Conservation (phyloP, 345 rosid genomes). For the Citrus hindsii region DNA sequence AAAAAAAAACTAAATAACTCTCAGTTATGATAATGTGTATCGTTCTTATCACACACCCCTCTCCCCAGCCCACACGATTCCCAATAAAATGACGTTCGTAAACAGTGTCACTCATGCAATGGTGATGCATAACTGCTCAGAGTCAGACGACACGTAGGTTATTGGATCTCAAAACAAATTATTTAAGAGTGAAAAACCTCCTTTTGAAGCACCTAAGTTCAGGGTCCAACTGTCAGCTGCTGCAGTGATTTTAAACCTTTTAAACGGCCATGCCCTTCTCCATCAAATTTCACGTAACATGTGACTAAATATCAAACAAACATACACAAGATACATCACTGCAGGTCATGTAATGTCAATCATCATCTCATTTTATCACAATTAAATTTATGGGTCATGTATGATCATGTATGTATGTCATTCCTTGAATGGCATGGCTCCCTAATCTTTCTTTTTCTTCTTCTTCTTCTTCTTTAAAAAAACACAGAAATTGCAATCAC, state of each 20-base stretch:
- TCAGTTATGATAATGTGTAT: not conserved
- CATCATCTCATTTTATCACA: not conserved
- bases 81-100: not conserved
- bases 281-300: slow-evolving; percentile 24
- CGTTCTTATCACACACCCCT: not conserved
- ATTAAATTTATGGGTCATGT: too few species aligned
- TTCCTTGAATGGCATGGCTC: not conserved
- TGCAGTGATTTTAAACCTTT: slow-evolving; percentile 11
- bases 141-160: not conserved
- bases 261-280: slow-evolving; percentile 29
- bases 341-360: not conserved
- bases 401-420: not conserved
- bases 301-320: not conserved
- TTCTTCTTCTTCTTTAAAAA: too few species aligned
- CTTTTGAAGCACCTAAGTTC: slow-evolving; percentile 15
- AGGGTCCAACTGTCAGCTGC: slow-evolving; percentile 27
- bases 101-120: not conserved
- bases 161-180: slow-evolving; percentile 16
- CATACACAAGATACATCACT: not conserved
- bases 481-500: too few species aligned
- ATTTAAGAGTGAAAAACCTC: slow-evolving; percentile 16
- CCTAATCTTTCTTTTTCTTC: too few species aligned
- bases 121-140: too few species aligned
- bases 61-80: not conserved
- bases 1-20: not conserved